phyloP scores from a whole-genome alignment of 148 eudicot genomes.

The Nyssa sinensis region DNA sequence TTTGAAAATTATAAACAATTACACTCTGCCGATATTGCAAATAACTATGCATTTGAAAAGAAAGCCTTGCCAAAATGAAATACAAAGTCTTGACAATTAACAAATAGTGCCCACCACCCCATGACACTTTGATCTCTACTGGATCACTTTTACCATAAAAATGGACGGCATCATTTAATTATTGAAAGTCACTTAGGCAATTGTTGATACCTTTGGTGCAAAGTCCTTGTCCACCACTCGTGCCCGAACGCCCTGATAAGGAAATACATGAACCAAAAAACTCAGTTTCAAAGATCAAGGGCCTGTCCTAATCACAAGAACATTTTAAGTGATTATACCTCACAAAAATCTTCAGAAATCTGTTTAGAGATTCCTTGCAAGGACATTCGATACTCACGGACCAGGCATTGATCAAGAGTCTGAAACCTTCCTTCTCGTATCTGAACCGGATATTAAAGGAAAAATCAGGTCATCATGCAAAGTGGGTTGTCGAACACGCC shows the following conservation, averaged over 20 bases:
- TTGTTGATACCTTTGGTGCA: constrained; percentile 67
- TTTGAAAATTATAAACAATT: neutral
- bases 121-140: neutral
- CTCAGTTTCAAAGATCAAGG: neutral
- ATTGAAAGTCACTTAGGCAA: neutral
- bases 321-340: constrained; percentile 48
- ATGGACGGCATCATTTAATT: neutral
- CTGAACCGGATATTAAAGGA: constrained; percentile 30
- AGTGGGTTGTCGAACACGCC: neutral
- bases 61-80: neutral
- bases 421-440: constrained; percentile 89
- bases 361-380: constrained; percentile 60
- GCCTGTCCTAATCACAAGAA: neutral
- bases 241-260: constrained; percentile 75
- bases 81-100: neutral
- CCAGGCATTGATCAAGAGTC: constrained; percentile 76
- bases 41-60: neutral
- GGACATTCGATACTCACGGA: constrained; percentile 85
- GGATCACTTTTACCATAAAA: neutral
- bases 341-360: constrained; percentile 61
- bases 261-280: constrained; percentile 2
- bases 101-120: neutral
- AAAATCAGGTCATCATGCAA: neutral
- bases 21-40: neutral
- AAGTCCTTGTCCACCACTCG: constrained; percentile 77